A percentile compares a stretch with the other conserved stretches of the same genome.
Conservation (phyloP, 2,329 filamentous ascomycete species). For the Tetracladium maxilliforme region DNA sequence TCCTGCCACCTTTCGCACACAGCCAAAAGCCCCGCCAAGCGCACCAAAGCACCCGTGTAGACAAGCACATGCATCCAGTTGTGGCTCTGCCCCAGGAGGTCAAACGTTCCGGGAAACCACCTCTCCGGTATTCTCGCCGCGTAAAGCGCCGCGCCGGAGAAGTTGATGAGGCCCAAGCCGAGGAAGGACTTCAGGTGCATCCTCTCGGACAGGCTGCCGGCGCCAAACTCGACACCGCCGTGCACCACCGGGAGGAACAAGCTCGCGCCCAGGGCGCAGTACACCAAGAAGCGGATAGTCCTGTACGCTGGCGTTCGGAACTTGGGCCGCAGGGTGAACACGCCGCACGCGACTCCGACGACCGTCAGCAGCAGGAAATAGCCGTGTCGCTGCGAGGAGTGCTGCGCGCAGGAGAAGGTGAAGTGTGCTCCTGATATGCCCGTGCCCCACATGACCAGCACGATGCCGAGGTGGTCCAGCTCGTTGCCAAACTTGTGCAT, state of each 20-base stretch:
- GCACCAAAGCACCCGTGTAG: too few relatives aligned
- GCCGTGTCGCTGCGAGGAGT: conserved; percentile 4
- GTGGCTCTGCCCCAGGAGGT: too few relatives aligned
- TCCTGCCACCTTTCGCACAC: too few relatives aligned
- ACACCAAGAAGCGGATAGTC: conserved; percentile 5
- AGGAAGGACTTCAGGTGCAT: conserved; percentile 13
- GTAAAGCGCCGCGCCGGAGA: conserved; percentile 12
- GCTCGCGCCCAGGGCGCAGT: conserved; percentile 7
- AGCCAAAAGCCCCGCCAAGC: too few relatives aligned
- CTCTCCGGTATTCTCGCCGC: conserved; percentile 13
- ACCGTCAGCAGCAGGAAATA: conserved; percentile 1
- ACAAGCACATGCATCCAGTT: too few relatives aligned
- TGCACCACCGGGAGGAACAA: conserved; percentile 12
- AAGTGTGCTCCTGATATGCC: conserved; percentile 7
- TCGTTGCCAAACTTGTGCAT: conserved; percentile 4
- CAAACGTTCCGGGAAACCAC: conserved; percentile 15
- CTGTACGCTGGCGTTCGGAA: conserved; percentile 5
- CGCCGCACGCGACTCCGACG: neutral
- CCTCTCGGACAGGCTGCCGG: conserved; percentile 6
- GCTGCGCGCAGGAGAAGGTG: conserved; percentile 6
- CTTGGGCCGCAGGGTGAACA: conserved; percentile 5
- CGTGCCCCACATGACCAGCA: conserved; percentile 7
- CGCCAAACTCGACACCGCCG: conserved; percentile 7
- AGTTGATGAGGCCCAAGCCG: conserved; percentile 13
- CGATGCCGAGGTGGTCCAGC: conserved; percentile 7